Conservation (phyloP, 2,329 filamentous ascomycete species). For the Fulvia fulva region DNA sequence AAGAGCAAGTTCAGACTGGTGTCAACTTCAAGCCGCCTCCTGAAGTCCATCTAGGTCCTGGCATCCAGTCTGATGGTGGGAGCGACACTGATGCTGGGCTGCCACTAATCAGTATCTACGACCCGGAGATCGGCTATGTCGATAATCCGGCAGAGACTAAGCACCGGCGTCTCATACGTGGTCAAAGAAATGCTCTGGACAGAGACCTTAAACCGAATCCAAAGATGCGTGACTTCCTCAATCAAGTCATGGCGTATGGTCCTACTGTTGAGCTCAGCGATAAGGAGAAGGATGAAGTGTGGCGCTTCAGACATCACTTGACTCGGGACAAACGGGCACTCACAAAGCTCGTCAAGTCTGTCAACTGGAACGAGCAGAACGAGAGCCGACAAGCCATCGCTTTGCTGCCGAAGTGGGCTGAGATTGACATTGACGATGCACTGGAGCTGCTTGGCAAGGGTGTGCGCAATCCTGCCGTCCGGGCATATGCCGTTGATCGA, state of each 20-base stretch:
- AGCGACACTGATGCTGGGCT: slow-evolving; percentile 53
- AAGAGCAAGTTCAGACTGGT: slow-evolving; percentile 59
- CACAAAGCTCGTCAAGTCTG: slow-evolving; percentile 97
- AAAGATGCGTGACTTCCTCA: slow-evolving; percentile 90
- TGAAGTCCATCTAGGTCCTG: slow-evolving; percentile 84
- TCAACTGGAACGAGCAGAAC: slow-evolving; percentile 82
- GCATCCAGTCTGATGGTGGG: slow-evolving; percentile 65
- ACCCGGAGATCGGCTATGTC: slow-evolving; percentile 81
- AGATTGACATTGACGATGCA: slow-evolving; percentile 95
- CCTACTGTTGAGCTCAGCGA: slow-evolving; percentile 83
- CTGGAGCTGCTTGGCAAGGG: slow-evolving; percentile 88
- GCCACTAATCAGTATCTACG: slow-evolving; percentile 79
- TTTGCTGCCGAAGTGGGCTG: slow-evolving; percentile 87
- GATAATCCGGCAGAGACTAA: slow-evolving; percentile 96
- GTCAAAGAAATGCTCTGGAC: slow-evolving; percentile 86
- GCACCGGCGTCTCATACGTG: slow-evolving; percentile 85
- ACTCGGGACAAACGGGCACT: slow-evolving; percentile 81
- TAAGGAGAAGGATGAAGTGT: slow-evolving; percentile 92
- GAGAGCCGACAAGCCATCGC: slow-evolving; percentile 88
- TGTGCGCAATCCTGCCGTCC: slow-evolving; percentile 82
- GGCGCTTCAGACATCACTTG: slow-evolving; percentile 95
- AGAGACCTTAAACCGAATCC: slow-evolving; percentile 94
- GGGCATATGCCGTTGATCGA: slow-evolving; percentile 89
- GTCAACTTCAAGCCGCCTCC: slow-evolving; percentile 74
- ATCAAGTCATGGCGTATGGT: slow-evolving; percentile 83